Conservation (phyloP, 2,329 filamentous ascomycete genomes). For the Septoria linicola region DNA sequence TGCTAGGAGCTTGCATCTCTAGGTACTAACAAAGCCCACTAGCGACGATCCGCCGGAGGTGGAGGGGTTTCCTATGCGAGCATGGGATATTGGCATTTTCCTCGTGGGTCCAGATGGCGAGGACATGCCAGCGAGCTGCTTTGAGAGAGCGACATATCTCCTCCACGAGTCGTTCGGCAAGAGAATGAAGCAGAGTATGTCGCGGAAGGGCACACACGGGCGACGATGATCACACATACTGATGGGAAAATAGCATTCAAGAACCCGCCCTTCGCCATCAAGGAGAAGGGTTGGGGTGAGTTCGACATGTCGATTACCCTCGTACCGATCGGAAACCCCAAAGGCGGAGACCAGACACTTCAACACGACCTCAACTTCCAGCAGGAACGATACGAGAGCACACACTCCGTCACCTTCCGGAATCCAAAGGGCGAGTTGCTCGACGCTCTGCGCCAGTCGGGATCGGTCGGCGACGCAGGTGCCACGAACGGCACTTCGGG, state of each 20-base stretch:
- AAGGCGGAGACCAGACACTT: slow-evolving; percentile 76
- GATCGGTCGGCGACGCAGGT: slow-evolving; percentile 59
- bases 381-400: slow-evolving; percentile 74
- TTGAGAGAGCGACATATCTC: slow-evolving; percentile 89
- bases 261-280: slow-evolving; percentile 81
- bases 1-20: background rate
- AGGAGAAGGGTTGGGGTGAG: slow-evolving; percentile 97
- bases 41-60: slow-evolving; percentile 78
- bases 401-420: slow-evolving; percentile 80
- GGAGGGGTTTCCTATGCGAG: slow-evolving; percentile 87
- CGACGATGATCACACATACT: slow-evolving; percentile 5
- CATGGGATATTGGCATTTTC: slow-evolving; percentile 85
- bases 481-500: slow-evolving; percentile 57
- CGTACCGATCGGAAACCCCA: slow-evolving; percentile 68
- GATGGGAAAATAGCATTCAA: slow-evolving; percentile 58
- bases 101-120: slow-evolving; percentile 83
- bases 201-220: background rate
- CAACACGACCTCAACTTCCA: slow-evolving; percentile 91
- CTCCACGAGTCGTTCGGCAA: slow-evolving; percentile 92
- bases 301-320: slow-evolving; percentile 92
- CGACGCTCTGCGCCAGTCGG: slow-evolving; percentile 75
- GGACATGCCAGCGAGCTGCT: slow-evolving; percentile 76
- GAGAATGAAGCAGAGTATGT: slow-evolving; percentile 61
- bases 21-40: slow-evolving; percentile 22
- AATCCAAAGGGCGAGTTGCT: slow-evolving; percentile 89